Base-by-base conservation (phyloP, 805 yeast genomes). In the Candida xyloterini region DNA sequence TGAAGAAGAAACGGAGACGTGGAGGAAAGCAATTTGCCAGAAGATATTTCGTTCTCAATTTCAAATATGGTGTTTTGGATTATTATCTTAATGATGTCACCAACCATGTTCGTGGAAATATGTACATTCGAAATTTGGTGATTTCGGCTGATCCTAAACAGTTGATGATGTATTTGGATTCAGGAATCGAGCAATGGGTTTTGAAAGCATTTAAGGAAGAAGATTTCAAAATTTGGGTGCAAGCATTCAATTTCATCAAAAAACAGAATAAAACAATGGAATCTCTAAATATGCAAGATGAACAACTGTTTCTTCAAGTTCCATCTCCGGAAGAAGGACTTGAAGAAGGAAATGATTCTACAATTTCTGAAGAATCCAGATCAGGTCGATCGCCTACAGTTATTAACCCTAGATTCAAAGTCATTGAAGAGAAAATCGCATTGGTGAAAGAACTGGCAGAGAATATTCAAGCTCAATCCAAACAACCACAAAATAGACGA, bases 151-250 rank as follows among this genome's bases (percentile, higher is more conserved):
- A 82, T 52, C 70, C 77, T 18, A 74, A 75, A 42, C 76, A 78
- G 16, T 65, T 76, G 38, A 82, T 85, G 53, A 79, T 93, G 30
- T 79, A 83, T 32, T 74, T 93, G 43, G 97, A 93, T 59, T 88
- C 97, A 0, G 98, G 98, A 2, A 81, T 91, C 79, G 98, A 91
- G 59, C 80, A 85, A 8, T 91, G 98, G 98, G 79, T 78, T 27
- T 68, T 91, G 44, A 86, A 84, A 52, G 85, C 97, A 0, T 65
- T 70, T 33, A 78, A 71, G 41, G 62, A 63, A 9, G 68, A 71
- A 6, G 90, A 84, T 48, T 93, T 88, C 73, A 74, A 78, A 25
- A 70, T 76, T 5, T 93, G 99, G 99, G 76, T 84, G 10, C 73
- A 79, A 37, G 95, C 95, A 2, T 74, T 90, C 48, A 82, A 87